Conservation (phyloP, 352 stramenopile species). For the Phytophthora rubi region DNA sequence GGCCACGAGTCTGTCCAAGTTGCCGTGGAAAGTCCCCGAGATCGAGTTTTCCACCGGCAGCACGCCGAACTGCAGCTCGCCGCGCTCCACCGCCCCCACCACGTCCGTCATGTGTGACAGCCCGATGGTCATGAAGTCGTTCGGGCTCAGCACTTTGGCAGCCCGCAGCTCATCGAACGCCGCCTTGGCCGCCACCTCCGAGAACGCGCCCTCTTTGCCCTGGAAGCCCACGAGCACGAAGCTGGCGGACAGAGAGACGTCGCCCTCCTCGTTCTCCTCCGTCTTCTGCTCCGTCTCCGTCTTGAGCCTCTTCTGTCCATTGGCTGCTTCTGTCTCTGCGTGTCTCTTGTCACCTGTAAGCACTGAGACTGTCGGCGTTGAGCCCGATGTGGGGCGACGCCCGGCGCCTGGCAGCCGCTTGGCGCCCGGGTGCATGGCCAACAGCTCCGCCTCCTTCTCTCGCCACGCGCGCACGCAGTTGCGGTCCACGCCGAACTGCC, state of each 20-base stretch:
- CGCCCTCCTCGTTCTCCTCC: neutral
- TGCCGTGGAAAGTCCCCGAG: constrained; percentile 78
- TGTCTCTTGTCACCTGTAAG: constrained; percentile 6
- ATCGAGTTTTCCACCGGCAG: constrained; percentile 78
- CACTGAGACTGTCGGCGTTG: neutral
- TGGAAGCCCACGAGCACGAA: constrained; percentile 76
- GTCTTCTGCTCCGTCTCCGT: constrained; percentile 1
- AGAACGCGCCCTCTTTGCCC: constrained; percentile 77
- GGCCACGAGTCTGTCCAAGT: constrained; percentile 66
- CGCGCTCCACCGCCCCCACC: constrained; percentile 62
- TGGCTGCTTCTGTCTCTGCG: neutral
- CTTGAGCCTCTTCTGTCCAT: constrained; percentile 10
- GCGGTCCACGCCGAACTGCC: constrained; percentile 72
- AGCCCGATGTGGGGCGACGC: constrained; percentile 25
- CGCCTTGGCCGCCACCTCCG: constrained; percentile 59
- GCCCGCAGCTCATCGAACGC: constrained; percentile 68
- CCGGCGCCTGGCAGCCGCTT: constrained; percentile 65
- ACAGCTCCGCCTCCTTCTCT: constrained; percentile 65
- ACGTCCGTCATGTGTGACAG: constrained; percentile 64
- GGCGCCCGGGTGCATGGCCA: constrained; percentile 59
- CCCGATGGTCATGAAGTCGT: constrained; percentile 66
- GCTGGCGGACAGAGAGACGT: constrained; percentile 12
- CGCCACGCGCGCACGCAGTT: constrained; percentile 78
- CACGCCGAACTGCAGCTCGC: constrained; percentile 65
- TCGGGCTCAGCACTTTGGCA: constrained; percentile 46